A percentile compares a stretch with the other conserved stretches of the same genome.
Evolutionary conservation across 495 filamentous ascomycete species (phyloP).

Genomic region (Usnea hakonensis): DNA sequence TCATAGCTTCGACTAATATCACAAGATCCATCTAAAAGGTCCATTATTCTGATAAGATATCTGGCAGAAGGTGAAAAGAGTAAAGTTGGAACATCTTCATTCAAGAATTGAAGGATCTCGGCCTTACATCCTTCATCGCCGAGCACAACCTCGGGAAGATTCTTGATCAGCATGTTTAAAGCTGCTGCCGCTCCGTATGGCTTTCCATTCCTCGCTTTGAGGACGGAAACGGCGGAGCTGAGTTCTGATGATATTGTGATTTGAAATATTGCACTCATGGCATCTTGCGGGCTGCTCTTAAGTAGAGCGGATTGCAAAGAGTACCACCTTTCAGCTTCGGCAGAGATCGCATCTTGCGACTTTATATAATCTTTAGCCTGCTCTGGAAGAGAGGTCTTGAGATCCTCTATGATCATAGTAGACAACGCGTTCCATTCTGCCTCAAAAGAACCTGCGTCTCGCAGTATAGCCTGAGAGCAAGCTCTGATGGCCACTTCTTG

Average conservation of each 20-base stretch:
- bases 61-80: constrained; percentile 48
- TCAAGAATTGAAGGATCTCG: constrained; percentile 35
- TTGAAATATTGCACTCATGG: constrained; percentile 24
- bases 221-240: constrained; percentile 40
- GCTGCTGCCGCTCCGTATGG: constrained; percentile 70
- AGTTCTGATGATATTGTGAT: constrained; percentile 36
- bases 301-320: constrained; percentile 43
- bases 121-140: constrained; percentile 19
- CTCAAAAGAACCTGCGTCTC: constrained; percentile 31
- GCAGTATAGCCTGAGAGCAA: constrained; percentile 29
- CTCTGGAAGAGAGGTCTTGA: constrained; percentile 66
- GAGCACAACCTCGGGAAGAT: constrained; percentile 33
- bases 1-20: constrained; percentile 27
- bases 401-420: constrained; percentile 48
- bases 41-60: constrained; percentile 34
- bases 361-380: constrained; percentile 64
- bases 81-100: constrained; percentile 42
- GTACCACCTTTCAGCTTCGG: constrained; percentile 57
- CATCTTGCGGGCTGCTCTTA: constrained; percentile 24
- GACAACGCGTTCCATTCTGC: constrained; percentile 48
- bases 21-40: constrained; percentile 14
- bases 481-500: constrained; percentile 35
- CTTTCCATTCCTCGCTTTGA: constrained; percentile 63
- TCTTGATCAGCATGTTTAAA: constrained; percentile 43
- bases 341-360: constrained; percentile 59